Evolutionary conservation across 164 flowering plant genomes (phyloP), one percentile per base, ranked within the genome.

Genomic region (Stephania japonica): DNA sequence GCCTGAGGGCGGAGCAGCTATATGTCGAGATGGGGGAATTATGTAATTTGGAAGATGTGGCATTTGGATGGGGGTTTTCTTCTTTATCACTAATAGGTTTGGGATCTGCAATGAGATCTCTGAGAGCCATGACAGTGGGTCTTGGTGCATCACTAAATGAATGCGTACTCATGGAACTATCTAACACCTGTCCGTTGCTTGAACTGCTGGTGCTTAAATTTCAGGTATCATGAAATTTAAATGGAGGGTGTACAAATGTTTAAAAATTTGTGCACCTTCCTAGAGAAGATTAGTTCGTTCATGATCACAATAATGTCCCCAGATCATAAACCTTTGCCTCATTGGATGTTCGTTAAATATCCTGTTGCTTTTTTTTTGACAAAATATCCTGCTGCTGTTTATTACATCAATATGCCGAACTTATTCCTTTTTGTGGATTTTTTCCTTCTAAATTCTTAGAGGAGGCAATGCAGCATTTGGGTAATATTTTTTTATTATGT

Each of bases 61-160:
- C 77, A 49, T 38, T 89, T 63, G 97, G 97, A 43, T 92, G 97
- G 97, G 93, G 97, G 65, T 84, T 89, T 79, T 83, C 87, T 42
- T 79, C 64, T 69, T 70, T 78, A 67, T 83, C 91, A 68, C 61
- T 92, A 6, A 83, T 81, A 74, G 75, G 79, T 75, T 70, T 90
- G 75, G 78, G 77, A 71, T 86, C 89, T 77, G 87, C 94, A 50
- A 70, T 87, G 47, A 67, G 50, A 68, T 78, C 86, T 42, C 75
- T 90, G 24, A 83, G 75, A 77, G 61, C 80, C 64, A 72, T 90
- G 67, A 74, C 80, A 76, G 84, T 90, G 63, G 93, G 97, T 76
- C 81, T 92, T 66, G 97, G 97, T 78, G 95, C 84, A 78, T 83
- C 90, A 24, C 72, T 92, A 19, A 85, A 89, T 59, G 80, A 84